A percentile compares a stretch with the other conserved stretches of the same genome.
Conservation (phyloP, 805 yeast genomes). For the Zygosaccharomyces pseudorouxii region DNA sequence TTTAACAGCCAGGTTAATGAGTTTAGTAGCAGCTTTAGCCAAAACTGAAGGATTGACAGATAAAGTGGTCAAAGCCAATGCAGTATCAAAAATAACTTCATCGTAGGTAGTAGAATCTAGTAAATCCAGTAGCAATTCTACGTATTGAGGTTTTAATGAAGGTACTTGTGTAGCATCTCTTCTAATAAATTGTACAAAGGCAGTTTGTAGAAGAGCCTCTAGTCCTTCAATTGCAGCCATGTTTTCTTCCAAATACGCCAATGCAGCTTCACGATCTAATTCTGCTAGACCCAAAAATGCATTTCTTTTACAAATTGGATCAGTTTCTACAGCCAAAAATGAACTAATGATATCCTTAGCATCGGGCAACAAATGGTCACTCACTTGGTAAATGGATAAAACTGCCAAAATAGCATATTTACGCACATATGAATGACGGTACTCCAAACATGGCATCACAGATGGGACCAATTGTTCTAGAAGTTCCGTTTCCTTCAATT, state of each 20-base stretch:
- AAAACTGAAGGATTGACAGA: conserved; percentile 62
- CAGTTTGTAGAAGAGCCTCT: conserved; percentile 82
- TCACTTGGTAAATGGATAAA: conserved; percentile 71
- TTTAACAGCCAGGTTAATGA: conserved; percentile 81
- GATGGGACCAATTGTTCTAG: conserved; percentile 94
- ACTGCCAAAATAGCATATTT: conserved; percentile 95
- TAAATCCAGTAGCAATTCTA: conserved; percentile 65
- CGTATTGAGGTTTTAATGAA: conserved; percentile 63
- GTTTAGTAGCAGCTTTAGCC: conserved; percentile 75
- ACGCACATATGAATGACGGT: conserved; percentile 96
- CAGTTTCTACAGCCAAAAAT: conserved; percentile 77
- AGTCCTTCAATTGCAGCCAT: conserved; percentile 53
- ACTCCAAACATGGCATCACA: conserved; percentile 84
- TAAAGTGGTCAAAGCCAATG: conserved; percentile 65
- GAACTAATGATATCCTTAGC: conserved; percentile 79
- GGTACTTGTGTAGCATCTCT: conserved; percentile 66
- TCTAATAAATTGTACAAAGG: conserved; percentile 87
- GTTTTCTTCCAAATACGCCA: conserved; percentile 72
- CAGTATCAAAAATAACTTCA: conserved; percentile 83
- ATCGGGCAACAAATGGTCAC: conserved; percentile 88
- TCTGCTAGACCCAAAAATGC: conserved; percentile 86
- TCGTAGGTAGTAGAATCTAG: conserved; percentile 58
- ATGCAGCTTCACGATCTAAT: conserved; percentile 79
- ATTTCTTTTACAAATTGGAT: conserved; percentile 90
- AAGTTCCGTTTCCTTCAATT: conserved; percentile 86